Evolutionary conservation across 345 rosid species (phyloP).

Genomic region (Combretum micranthum): DNA sequence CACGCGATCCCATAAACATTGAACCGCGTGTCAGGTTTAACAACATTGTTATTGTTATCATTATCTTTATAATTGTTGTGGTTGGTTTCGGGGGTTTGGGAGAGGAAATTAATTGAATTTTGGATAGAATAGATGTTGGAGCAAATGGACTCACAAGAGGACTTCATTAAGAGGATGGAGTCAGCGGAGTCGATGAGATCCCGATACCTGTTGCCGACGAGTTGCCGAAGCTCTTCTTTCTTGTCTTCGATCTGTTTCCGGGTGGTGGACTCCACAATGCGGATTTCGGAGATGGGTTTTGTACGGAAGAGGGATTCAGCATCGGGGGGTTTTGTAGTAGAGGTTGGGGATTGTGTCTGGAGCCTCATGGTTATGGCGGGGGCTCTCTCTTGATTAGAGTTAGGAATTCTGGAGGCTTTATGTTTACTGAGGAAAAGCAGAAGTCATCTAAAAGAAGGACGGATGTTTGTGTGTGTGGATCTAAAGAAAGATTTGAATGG

Average conservation of each 20-base stretch:
- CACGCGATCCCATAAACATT: conserved; percentile 69
- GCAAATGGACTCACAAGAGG: conserved; percentile 66
- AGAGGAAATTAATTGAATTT: conserved; percentile 52
- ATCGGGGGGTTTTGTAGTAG: conserved; percentile 17
- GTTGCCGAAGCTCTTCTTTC: conserved; percentile 90
- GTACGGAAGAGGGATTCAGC: conserved; percentile 82
- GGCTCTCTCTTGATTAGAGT: too few relatives aligned
- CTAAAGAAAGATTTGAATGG: too few relatives aligned
- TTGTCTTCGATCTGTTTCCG: conserved; percentile 79
- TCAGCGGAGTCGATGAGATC: conserved; percentile 96
- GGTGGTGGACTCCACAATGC: conserved; percentile 61
- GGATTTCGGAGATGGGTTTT: conserved; percentile 71
- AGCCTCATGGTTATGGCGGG: too few relatives aligned
- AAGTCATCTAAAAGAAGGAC: too few relatives aligned
- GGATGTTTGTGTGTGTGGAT: too few relatives aligned
- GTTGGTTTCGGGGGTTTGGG: conserved; percentile 43
- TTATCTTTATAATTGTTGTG: conserved; percentile 14
- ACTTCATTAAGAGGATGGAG: conserved; percentile 83
- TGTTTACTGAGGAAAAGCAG: too few relatives aligned
- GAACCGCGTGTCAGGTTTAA: conserved; percentile 19
- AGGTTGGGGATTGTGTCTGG: too few relatives aligned
- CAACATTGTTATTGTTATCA: background rate
- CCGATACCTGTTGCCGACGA: conserved; percentile 84
- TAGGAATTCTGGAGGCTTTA: too few relatives aligned
- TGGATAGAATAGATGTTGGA: conserved; percentile 62